Evolutionary conservation across 23 red algal genomes (phyloP).

Genomic region (Pyropia yezoensis): DNA sequence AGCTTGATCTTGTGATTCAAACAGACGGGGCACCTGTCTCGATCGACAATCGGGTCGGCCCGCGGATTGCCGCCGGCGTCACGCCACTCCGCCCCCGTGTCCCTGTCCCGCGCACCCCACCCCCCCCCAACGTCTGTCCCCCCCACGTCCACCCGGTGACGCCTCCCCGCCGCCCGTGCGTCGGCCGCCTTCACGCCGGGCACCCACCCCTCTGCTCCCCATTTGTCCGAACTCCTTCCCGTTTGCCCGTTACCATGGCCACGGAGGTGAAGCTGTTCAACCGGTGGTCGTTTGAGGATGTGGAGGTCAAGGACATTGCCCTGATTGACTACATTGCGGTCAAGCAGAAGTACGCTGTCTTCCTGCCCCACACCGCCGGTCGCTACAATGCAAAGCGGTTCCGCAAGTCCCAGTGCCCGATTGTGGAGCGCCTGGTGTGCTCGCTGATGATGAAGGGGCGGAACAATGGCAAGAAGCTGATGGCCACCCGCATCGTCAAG

Average conservation of each 20-base stretch:
- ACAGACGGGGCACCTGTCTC: too few species aligned
- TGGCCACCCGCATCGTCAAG: constrained; percentile 98
- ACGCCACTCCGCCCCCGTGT: too few species aligned
- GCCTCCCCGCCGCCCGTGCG: too few species aligned
- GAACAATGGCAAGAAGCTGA: constrained; percentile 99
- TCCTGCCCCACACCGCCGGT: constrained; percentile 96
- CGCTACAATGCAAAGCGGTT: constrained; percentile 92
- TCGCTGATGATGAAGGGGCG: constrained; percentile 98
- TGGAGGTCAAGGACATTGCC: constrained; percentile 85
- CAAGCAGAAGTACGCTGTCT: constrained; percentile 93
- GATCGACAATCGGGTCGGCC: too few species aligned
- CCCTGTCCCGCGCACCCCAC: too few species aligned
- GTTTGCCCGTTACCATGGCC: constrained; percentile 12
- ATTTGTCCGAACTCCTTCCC: too few species aligned
- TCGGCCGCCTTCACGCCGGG: too few species aligned
- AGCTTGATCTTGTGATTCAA: too few species aligned
- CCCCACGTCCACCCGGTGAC: too few species aligned
- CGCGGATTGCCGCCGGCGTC: too few species aligned
- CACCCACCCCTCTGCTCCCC: too few species aligned
- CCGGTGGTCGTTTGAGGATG: constrained; percentile 94
- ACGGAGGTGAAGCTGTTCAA: constrained; percentile 95
- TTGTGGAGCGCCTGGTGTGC: constrained; percentile 94
- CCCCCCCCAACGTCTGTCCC: too few species aligned
- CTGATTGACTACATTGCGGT: constrained; percentile 97
- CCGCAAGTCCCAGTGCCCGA: constrained; percentile 93